Base-by-base conservation (phyloP, 257 asterid genomes). In the Penstemon newberryi region DNA sequence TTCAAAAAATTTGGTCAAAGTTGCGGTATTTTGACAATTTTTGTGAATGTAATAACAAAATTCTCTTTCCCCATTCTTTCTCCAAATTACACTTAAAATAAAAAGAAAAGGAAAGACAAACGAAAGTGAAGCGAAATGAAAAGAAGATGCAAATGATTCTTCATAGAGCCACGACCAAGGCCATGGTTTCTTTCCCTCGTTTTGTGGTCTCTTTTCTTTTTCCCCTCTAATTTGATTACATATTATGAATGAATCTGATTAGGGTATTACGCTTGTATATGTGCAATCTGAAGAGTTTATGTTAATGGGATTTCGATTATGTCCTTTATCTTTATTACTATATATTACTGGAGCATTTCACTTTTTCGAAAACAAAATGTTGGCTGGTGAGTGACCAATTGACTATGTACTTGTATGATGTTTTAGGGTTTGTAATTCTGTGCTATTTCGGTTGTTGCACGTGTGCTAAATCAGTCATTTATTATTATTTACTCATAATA, bases 141-240 rank as follows among this genome's bases (percentile, higher is more conserved):
- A 70, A 60, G 47, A 43, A 79, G 79, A 77, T 78, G 85, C 88
- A 78, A 71, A 78, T 74, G 84, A 72, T 74, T 47, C 68, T 76
- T 46, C 72, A 75, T 67, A 74, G 81, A 81, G 72, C 81, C 15
- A 71, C 81, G 59, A 73, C 77, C 37, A 78, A 78, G 84, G 79
- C 82, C 76, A 81, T 84, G 86, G 85, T 74, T 70, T 79, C 86
- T 80, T 65, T 77, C 78, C 86, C 86, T 45, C 86, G 81, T 74
- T 60, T 83, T 11, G 70, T 72, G 89, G 89, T 84, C 56, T 76
- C 9, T 8, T 46, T 55, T 51, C 41, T 40, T 49, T 2, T 40
- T 13, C 8, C n/a, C 33, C 33, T 54, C 4, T 12, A 43, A 44
- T 58, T 40, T 33, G 63, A 36, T 39, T 63, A 9, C 15, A 3